Percentiles rank a stretch among this genome's conserved stretches.
These are phyloP conservation scores for Tetrahymena thermophila DNA, from an alignment of 73 alveolate genomes.

Conservation along the genomic window DNA sequence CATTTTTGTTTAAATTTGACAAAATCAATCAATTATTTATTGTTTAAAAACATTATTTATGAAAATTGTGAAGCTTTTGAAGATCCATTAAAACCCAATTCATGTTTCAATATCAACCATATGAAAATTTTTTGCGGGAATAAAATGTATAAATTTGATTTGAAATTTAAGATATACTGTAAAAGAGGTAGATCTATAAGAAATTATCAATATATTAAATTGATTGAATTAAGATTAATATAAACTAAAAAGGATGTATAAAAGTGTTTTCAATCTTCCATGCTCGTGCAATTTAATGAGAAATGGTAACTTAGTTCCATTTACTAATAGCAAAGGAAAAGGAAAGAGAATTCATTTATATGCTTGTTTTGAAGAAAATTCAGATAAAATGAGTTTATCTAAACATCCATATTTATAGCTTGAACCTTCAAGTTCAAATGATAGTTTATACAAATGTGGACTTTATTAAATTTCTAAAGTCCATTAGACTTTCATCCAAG, in stretches of 20 bases:
- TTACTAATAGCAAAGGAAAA: neutral
- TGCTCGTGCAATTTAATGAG: neutral
- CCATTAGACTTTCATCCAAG: neutral
- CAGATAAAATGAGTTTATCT: neutral
- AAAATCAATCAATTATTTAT: too few relatives aligned
- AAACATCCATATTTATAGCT: neutral
- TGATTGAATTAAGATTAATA: neutral
- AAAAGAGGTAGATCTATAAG: neutral
- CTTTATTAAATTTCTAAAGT: neutral
- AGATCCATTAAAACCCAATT: neutral
- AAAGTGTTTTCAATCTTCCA: neutral
- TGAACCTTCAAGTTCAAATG: neutral
- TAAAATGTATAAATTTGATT: neutral
- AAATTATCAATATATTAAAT: neutral
- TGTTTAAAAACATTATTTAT: too few relatives aligned
- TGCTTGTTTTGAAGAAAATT: neutral
- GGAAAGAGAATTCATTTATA: neutral
- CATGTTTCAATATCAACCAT: neutral
- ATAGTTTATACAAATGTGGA: neutral
- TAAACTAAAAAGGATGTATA: neutral
- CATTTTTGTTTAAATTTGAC: too few relatives aligned
- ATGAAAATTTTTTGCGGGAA: neutral
- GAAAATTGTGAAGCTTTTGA: too few relatives aligned
- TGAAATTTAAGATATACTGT: neutral
- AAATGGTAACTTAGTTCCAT: neutral